A percentile compares a stretch with the other conserved stretches of the same genome.
These are phyloP conservation scores for Ampelocalamus luodianensis DNA, from an alignment of 176 grass and related monocot genomes.

Conservation along the genomic window DNA sequence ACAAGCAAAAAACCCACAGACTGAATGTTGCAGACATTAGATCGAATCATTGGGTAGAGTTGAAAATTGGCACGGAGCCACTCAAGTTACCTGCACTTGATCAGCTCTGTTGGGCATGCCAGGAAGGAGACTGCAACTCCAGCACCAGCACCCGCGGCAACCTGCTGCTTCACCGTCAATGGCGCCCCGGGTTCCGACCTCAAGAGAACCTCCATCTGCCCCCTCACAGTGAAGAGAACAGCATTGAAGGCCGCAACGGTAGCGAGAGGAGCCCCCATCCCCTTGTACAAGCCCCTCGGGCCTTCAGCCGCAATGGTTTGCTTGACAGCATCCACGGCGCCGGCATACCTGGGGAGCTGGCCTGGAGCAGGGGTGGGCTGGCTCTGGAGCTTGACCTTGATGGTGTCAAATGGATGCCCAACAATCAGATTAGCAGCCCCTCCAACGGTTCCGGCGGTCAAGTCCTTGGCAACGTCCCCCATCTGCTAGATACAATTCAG, in stretches of 20 bases:
- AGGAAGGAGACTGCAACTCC: slow-evolving; percentile 79
- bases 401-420: slow-evolving; percentile 90
- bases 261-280: slow-evolving; percentile 89
- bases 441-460: slow-evolving; percentile 72
- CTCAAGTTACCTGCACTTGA: slow-evolving; percentile 81
- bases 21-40: background rate
- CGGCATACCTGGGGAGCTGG: slow-evolving; percentile 72
- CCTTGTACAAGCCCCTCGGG: slow-evolving; percentile 84
- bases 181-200: slow-evolving; percentile 56
- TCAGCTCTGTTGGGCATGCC: slow-evolving; percentile 89
- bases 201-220: slow-evolving; percentile 81
- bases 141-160: slow-evolving; percentile 71
- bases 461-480: slow-evolving; percentile 80
- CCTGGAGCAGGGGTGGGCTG: slow-evolving; percentile 73
- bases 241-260: slow-evolving; percentile 92
- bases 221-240: slow-evolving; percentile 77
- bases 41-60: background rate
- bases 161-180: slow-evolving; percentile 76
- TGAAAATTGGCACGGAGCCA: background rate
- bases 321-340: slow-evolving; percentile 88
- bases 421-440: slow-evolving; percentile 78
- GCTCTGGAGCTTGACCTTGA: slow-evolving; percentile 98
- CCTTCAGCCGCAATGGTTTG: slow-evolving; percentile 77
- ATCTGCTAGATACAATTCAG: slow-evolving; percentile 48
- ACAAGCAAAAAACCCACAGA: background rate